Base-by-base conservation (phyloP, 805 yeast species). In the Ogataea glucozyma region DNA sequence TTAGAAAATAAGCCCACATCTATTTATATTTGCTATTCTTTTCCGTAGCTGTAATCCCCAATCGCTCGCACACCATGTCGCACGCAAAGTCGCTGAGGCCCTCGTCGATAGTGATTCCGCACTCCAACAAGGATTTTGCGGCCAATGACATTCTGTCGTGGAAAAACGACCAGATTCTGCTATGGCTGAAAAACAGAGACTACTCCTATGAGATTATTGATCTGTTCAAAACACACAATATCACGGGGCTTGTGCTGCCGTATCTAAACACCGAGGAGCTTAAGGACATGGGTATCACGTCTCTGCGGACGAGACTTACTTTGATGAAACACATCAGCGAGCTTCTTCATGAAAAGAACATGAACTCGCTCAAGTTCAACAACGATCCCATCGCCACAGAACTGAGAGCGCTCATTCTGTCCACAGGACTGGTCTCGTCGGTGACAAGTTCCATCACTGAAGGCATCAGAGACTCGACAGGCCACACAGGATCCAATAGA, bases 191-290 rank as follows among this genome's bases (percentile, higher is more conserved):
- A 19, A 58, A 58, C 39, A 36, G 45, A 3, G 40, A 49, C 8
- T 59, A 55, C 38, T 24, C 52, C 1, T 54, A 51, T 31, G 57
- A 53, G 9, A 49, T 61, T 6, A 43, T 62, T 17, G 62, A 52
- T 18, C 36, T 46, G 20, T 81, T 83, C 56, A 64, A 71, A 19
- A 72, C 70, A 3, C 77, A 87, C 62, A 81, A 81, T 52, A 77
- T 87, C 38, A 79, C 83, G 3, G 96, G 96, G 1, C 77, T 84
- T 22, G 72, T 85, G 4, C 66, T 91, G 39, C 80, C 87, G 2
- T 81, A 78, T 47, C 67, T 90, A 38, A 78, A 79, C 23, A 77
- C 85, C 10, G 78, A 75, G 7, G 93, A 88, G 57, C 75, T 90
- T 32, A 69, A 72, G 47, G 96, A 89, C 40, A 66, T 91, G 56